These are phyloP conservation scores for Globomyces sp. DNA, from an alignment of 371 early-diverging fungal genomes.

Conservation along the genomic window DNA sequence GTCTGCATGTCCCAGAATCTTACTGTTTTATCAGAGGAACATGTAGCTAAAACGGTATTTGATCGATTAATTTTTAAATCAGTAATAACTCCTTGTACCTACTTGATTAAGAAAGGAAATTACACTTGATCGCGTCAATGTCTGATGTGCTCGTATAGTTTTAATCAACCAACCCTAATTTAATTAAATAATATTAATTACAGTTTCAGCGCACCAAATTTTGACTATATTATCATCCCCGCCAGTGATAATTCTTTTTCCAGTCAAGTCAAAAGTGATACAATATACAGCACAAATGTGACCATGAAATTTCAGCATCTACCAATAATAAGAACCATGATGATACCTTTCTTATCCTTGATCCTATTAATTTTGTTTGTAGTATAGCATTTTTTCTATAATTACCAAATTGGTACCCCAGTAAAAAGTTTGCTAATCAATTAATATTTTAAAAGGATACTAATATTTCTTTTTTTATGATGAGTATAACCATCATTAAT, in stretches of 20 bases:
- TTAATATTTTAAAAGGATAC: background rate
- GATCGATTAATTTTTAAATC: constrained; percentile 79
- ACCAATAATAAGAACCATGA: constrained; percentile 15
- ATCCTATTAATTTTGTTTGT: constrained; percentile 18
- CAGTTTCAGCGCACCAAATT: constrained; percentile 77
- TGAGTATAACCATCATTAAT: background rate
- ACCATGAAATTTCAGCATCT: constrained; percentile 66
- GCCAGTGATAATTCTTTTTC: constrained; percentile 69
- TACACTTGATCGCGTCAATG: background rate
- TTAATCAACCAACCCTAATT: constrained; percentile 68
- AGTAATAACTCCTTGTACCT: constrained; percentile 62
- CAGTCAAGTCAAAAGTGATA: constrained; percentile 71
- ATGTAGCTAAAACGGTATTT: constrained; percentile 81
- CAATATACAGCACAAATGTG: constrained; percentile 75
- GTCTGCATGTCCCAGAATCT: constrained; percentile 79
- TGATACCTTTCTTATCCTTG: constrained; percentile 21
- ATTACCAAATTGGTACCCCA: background rate
- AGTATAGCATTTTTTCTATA: background rate
- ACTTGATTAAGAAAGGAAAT: constrained; percentile 15
- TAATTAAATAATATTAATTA: no score
- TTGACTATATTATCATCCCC: constrained; percentile 86
- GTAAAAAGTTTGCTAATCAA: constrained; percentile 3
- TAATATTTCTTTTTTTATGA: constrained; percentile 1
- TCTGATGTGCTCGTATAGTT: constrained; percentile 74
- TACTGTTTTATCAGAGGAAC: constrained; percentile 75